Evolutionary conservation across 768 basidiomycete genomes (phyloP).

Genomic region (Lactarius tabidus): DNA sequence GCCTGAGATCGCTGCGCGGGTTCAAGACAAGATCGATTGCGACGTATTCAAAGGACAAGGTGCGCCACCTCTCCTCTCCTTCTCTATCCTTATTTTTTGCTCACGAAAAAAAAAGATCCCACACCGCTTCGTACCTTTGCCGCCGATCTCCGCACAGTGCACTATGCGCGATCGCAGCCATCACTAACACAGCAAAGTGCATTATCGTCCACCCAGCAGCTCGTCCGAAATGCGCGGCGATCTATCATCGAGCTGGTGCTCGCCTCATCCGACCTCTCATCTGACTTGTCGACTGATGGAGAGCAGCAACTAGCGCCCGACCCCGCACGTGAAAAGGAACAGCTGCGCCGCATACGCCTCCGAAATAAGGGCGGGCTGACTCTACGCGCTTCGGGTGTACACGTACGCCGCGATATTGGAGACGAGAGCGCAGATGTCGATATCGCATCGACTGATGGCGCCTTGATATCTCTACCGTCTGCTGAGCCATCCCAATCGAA

Average conservation of each 20-base stretch:
- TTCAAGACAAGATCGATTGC: conserved; percentile 61
- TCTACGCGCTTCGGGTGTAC: conserved; percentile 39
- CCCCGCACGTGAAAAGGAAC: conserved; percentile 45
- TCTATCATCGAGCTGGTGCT: conserved; percentile 48
- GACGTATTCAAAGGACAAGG: conserved; percentile 52
- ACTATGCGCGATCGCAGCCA: conserved; percentile 39
- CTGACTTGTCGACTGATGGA: conserved; percentile 39
- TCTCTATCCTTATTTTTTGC: background rate
- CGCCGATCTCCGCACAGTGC: conserved; percentile 34
- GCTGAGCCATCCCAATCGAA: background rate
- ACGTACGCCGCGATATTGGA: conserved; percentile 51
- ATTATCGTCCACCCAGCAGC: conserved; percentile 52
- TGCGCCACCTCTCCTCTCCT: conserved; percentile 34
- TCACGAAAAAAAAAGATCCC: conserved; percentile 42
- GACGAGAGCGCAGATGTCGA: conserved; percentile 64
- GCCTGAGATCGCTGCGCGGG: conserved; percentile 39
- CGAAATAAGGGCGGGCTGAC: conserved; percentile 35
- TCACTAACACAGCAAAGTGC: conserved; percentile 40
- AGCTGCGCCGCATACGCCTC: conserved; percentile 54
- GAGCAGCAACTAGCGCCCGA: conserved; percentile 41
- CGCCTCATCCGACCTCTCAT: conserved; percentile 30
- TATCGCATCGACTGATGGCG: conserved; percentile 32
- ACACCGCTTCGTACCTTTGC: conserved; percentile 48
- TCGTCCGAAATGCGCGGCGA: conserved; percentile 49
- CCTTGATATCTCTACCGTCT: conserved; percentile 6